Evolutionary conservation across 23 red algal genomes (phyloP), one percentile per base, ranked within the genome.

Genomic region (Gracilaria domingensis): DNA sequence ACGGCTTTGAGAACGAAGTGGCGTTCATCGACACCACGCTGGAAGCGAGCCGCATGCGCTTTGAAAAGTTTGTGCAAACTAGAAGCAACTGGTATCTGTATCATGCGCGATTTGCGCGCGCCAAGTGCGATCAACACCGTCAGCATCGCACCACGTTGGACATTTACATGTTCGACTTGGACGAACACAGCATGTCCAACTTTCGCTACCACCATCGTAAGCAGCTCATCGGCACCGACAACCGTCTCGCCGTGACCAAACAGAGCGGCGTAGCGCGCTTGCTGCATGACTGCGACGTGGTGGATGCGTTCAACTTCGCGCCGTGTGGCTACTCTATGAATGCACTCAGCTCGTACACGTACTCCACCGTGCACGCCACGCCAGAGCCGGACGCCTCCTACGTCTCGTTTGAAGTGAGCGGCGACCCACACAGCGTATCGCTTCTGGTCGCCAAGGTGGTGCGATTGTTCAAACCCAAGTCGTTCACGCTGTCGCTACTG

Each of bases 261-360:
- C 25, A 62, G 36, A 67, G 38, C 75, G 85, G 87, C 18, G 45
- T 88, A 8, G 21, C 28, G 12, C 64, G 81, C n/a, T 49, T 92
- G 21, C 50, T 89, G 29, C 42, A 69, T 25, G 69, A 91, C 11
- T 60, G 55, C 30, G 66, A 88, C 33, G 73, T 77, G 48, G 54
- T 94, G 32, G 97, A 99, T 50, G 97, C 97, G 21, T 93, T 90
- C 58, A 93, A 95, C 73, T 99, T 99, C 73, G 90, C 79, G 40
- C 97, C 97, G 58, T 99, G 97, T 60, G 97, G 97, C 8, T 99
- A 96, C 83, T 96, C 94, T 14, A 95, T 99, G 93, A 99, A 99
- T 56, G 97, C 81, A 4, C 28, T 99, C 20, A n/a, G 16, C 3
- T 42, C 76, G 23, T 36, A 48, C 20, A 91, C 69, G 48, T 99